Evolutionary conservation across 768 basidiomycete genomes (phyloP), one percentile per base, ranked within the genome.

Genomic region (Scleroderma bovista): DNA sequence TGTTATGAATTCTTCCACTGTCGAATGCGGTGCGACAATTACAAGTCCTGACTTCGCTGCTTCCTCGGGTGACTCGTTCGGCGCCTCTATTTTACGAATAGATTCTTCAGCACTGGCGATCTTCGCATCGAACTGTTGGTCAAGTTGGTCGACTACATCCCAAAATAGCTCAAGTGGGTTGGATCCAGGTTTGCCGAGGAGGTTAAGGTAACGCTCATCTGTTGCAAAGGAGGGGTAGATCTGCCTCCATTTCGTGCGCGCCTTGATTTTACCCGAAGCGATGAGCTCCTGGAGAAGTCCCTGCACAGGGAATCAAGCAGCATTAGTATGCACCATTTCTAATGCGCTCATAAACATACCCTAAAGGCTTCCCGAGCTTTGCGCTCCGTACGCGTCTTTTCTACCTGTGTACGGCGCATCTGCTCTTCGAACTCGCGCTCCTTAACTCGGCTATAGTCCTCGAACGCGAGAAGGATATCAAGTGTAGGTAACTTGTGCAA

Each of bases 161-260:
- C 93, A 96, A 70, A 96, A 98, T 4, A 98, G 78, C 60, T 99
- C 96, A 26, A 99, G 76, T 1, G 95, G 94, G 57, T 89, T 93
- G 2, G 93, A 95, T 13, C 96, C 96, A 8, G 90, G 89, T 58
- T 87, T 89, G 15, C 96, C 95, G 16, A 98, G 81, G 68, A 98
- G 82, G 52, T 79, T 75, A 38, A 86, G 74, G 70, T 98, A 99
- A n/a, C 91, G 81, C 39, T 78, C 74, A 61, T 96, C 91, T 31
- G 84, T 74, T 7, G 74, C 73, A 70, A 98, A 84, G 20, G 74
- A 68, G 0, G 89, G 84, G 57, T 93, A 93, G 23, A 93, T 77
- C 32, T 86, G 77, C 65, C 93, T 93, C 95, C 95, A 99, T 65
- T 93, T 94, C 4, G 85, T 82, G 29, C 86, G 81, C 5, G 93